These are phyloP conservation scores for Fusarium nematophilum DNA, from an alignment of 2,329 filamentous ascomycete genomes.

Conservation along the genomic window DNA sequence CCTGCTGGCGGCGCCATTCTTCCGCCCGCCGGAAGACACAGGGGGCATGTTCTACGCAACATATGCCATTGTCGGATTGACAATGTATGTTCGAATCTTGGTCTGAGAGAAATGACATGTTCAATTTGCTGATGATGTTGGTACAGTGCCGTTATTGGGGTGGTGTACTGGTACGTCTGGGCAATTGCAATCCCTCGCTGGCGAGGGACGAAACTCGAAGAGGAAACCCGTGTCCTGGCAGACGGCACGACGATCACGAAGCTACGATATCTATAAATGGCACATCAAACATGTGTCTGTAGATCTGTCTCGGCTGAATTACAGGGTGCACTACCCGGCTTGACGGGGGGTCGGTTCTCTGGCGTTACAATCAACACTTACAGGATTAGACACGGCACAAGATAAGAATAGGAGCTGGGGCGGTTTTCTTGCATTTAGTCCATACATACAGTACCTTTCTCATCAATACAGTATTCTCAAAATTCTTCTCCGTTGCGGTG, in stretches of 20 bases:
- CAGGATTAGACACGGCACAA: too few species aligned
- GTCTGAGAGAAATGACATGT: too few species aligned
- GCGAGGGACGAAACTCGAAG: constrained; percentile 71
- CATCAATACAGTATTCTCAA: too few species aligned
- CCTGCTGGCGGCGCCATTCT: constrained; percentile 70
- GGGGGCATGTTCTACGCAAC: constrained; percentile 63
- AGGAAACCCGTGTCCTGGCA: constrained; percentile 66
- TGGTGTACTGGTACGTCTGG: constrained; percentile 77
- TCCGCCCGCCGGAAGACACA: constrained; percentile 64
- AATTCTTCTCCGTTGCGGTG: neutral
- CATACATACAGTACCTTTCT: too few species aligned
- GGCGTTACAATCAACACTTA: too few species aligned
- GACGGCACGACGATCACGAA: constrained; percentile 77
- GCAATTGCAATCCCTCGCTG: constrained; percentile 69
- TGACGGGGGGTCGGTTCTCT: too few species aligned
- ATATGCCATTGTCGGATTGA: constrained; percentile 64
- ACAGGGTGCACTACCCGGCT: too few species aligned
- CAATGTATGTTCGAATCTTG: constrained; percentile 58
- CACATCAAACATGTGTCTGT: too few species aligned
- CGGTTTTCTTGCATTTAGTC: too few species aligned
- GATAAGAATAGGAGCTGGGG: too few species aligned
- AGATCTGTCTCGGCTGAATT: too few species aligned
- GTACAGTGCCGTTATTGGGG: constrained; percentile 64
- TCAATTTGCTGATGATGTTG: neutral
- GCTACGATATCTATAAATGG: constrained; percentile 50